Base-by-base conservation (phyloP, 2,329 filamentous ascomycete genomes). In the Aureobasidium sp. region DNA sequence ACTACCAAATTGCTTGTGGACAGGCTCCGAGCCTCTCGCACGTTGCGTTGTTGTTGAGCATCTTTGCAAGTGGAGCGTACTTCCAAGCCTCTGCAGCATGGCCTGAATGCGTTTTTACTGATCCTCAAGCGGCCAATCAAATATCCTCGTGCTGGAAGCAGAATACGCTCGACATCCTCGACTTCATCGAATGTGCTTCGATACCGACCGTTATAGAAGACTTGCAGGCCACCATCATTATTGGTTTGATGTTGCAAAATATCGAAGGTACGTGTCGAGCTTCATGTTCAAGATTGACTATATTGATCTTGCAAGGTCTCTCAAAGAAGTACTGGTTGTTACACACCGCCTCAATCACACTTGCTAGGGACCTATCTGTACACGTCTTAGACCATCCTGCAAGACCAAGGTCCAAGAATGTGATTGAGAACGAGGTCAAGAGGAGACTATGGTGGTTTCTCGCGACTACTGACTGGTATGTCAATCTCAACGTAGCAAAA, bases 361-460 rank as follows among this genome's bases (percentile, higher is more conserved):
- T 67, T 42, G 68, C 68, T 5, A 62, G 60, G 49, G 64, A 67
- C 16, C 36, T 70, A 3, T 64, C 66, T 6, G 55, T 70, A 30
- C 65, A 71, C 55, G 61, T 63, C 34, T 63, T 65, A 29, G 67
- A 69, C 62, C 48, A 57, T 36, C 49, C 61, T 8, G 21, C 11
- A 53, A 61, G 30, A 39, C 14, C 5, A 16, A 41, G 5, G 61
- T 57, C 8, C 63, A 62, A 39, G 59, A 51, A 62, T 66, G 61
- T 68, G 30, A 64, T 71, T 8, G 65, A 67, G 2, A 58, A 37
- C 32, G 68, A 71, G 58, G 66, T 70, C 29, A 61, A 66, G 11
- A 59, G 69, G 42, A 66, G 68, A 42, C 51, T 70, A 8, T 70
- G 68, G 69, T 71, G 68, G 68, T 66, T 68, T 53, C 32, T 70